These are phyloP conservation scores for Purshia tridentata DNA, from an alignment of 306 rosid species.

Conservation along the genomic window DNA sequence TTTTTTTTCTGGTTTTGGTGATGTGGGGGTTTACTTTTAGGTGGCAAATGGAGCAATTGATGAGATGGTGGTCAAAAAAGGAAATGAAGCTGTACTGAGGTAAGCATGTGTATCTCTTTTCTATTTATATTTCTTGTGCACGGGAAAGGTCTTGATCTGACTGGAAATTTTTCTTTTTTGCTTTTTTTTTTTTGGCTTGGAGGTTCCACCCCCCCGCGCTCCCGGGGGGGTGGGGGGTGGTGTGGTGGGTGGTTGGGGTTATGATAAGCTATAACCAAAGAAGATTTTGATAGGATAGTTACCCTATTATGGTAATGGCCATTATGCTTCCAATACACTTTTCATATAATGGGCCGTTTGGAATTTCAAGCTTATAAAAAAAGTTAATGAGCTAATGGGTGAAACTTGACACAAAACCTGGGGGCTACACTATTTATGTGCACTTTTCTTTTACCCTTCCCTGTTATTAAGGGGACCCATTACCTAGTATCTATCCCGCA, in stretches of 20 bases:
- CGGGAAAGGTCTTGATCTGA: neutral
- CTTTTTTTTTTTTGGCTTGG: too few species aligned
- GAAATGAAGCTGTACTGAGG: conserved; percentile 98
- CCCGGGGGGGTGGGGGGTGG: too few species aligned
- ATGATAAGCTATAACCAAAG: too few species aligned
- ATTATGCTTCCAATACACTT: too few species aligned
- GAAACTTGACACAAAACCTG: neutral
- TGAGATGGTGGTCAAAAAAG: conserved; percentile 65
- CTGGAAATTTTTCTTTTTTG: neutral
- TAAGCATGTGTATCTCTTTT: conserved; percentile 17
- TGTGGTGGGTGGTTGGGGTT: too few species aligned
- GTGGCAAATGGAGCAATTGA: conserved; percentile 89
- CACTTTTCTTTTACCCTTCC: neutral
- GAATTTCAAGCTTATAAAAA: neutral
- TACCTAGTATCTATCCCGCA: neutral
- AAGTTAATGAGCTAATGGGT: neutral
- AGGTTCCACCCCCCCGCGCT: too few species aligned
- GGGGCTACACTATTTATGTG: neutral
- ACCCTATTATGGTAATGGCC: too few species aligned
- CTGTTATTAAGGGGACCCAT: neutral
- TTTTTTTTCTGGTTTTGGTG: neutral
- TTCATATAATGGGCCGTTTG: neutral
- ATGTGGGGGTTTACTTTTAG: conserved; percentile 36
- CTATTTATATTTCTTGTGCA: neutral
- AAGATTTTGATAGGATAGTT: too few species aligned